Evolutionary conservation across 495 filamentous ascomycete species (phyloP), one percentile per base, ranked within the genome.

Genomic region (Aspergillus bridgeri): DNA sequence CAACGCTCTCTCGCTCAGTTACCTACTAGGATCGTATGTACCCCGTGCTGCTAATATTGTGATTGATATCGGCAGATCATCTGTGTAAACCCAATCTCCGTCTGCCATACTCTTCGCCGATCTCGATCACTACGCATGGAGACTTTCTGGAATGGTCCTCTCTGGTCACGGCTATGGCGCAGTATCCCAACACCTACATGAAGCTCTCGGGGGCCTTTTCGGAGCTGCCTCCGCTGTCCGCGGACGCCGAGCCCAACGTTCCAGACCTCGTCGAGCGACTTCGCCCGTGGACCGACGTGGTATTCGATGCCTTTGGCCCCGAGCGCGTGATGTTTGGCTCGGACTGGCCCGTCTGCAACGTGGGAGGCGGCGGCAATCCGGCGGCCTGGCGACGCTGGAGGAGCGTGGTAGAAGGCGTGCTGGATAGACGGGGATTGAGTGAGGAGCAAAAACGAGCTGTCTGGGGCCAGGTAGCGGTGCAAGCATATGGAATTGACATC

Each of bases 271-370:
- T 79, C 3, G 64, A 74, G 15, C 53, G 60, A 21, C 57, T 87
- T 4, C 70, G 70, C 50, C 86, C 84, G 1, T 94, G 89, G 86
- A 75, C 91, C 1, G 79, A 82, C 47, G 80, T 83, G 5, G 69
- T 90, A 0, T 75, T 93, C 42, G 81, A 84, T 19, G 75, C 79
- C 3, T 96, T 96, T 68, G 83, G 86, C 6, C 70, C 86, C 1
- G 67, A 75, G n/a, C 75, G 89, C 48, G 79, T 92, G 54, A 91
- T 96, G 86, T 96, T 91, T 69, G 92, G 86, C 5, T 90, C 86
- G 49, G 90, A 96, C 67, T 96, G 91, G 92, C 92, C 90, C 2
- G 87, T 96, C 4, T 93, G 91, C 72, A 89, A 87, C 59, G 64
- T 89, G 19, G 80, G 81, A 3, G 83, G 86, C 3, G 84, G 82